Evolutionary conservation across 495 filamentous ascomycete genomes (phyloP), one percentile per base, ranked within the genome.

Genomic region (Aspergillus ellipticus): DNA sequence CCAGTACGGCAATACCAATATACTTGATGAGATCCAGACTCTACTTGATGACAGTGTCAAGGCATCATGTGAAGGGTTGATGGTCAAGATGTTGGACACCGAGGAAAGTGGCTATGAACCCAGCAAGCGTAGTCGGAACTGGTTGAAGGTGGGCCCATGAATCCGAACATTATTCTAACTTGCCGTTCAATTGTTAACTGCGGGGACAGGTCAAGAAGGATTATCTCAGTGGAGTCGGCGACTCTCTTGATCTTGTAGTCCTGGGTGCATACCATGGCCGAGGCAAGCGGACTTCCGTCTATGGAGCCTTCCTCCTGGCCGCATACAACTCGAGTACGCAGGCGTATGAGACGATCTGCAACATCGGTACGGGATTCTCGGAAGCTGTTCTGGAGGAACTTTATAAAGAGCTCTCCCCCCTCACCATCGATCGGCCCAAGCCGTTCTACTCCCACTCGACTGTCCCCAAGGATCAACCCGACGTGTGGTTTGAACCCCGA

Each of bases 31-130:
- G 63, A 97, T 98, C 51, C 92, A 96, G 67, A 79, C 74, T 19
- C 85, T 98, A 62, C 82, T 98, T 8, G 94, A 98, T 55, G 92
- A 97, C 19, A 89, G 84, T 60, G 88, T 97, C 56, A 96, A 96
- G 72, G 89, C 92, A 8, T 91, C 89, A 0, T 98, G 94, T 63
- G 94, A 98, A 75, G 94, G 94, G 5, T 74, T 98, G 31, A 98
- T 98, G 94, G 94, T 98, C 10, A 98, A 98, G 74, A 98, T 97
- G 93, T 74, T 98, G 50, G 91, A 97, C 64, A 96, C 93, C 2
- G 72, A 80, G 0, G 91, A 96, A 67, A 93, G 88, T 64, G 88
- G 88, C 56, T 98, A 98, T 61, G 92, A 97, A 76, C 94, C 94
- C 3, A 91, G 87, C 68, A 96, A 95, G 70, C 86, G 94, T 45